phyloP scores from a whole-genome alignment of 257 asterid genomes.

The Capsicum baccatum region DNA sequence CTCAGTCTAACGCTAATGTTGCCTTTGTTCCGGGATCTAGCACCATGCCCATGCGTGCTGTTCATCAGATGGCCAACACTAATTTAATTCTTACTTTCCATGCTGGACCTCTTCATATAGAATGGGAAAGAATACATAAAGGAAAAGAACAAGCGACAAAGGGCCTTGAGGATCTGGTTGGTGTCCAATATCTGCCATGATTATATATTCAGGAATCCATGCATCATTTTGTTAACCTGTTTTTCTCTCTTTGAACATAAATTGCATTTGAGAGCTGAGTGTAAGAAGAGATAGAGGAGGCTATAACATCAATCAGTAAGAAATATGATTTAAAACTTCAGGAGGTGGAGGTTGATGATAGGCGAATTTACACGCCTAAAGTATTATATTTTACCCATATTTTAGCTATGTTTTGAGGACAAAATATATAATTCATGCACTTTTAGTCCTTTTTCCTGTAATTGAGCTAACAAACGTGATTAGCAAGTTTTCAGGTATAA shows the following conservation, averaged over 20 bases:
- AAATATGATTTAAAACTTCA: conserved; percentile 34
- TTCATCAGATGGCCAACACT: conserved; percentile 38
- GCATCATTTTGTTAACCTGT: conserved; percentile 24
- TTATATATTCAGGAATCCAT: conserved; percentile 17
- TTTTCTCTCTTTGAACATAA: conserved; percentile 31
- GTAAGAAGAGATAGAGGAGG: conserved; percentile 33
- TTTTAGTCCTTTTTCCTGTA: too few relatives aligned
- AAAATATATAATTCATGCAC: too few relatives aligned
- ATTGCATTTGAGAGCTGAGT: conserved; percentile 34
- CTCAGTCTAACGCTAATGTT: conserved; percentile 28
- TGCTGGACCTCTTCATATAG: conserved; percentile 44
- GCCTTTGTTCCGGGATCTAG: conserved; percentile 29
- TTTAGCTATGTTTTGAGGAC: too few relatives aligned
- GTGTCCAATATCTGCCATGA: conserved; percentile 21
- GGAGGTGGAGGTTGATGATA: conserved; percentile 31
- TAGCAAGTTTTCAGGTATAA: too few relatives aligned
- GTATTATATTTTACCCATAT: too few relatives aligned
- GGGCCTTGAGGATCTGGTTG: conserved; percentile 36
- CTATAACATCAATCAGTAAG: conserved; percentile 26
- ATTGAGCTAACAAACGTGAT: too few relatives aligned
- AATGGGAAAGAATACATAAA: conserved; percentile 40
- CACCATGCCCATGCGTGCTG: conserved; percentile 31
- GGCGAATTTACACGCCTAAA: too few relatives aligned
- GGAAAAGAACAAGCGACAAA: conserved; percentile 44
- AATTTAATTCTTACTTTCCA: conserved; percentile 28